phyloP scores from a whole-genome alignment of 2,329 filamentous ascomycete species.

The Nemania bipapillata region DNA sequence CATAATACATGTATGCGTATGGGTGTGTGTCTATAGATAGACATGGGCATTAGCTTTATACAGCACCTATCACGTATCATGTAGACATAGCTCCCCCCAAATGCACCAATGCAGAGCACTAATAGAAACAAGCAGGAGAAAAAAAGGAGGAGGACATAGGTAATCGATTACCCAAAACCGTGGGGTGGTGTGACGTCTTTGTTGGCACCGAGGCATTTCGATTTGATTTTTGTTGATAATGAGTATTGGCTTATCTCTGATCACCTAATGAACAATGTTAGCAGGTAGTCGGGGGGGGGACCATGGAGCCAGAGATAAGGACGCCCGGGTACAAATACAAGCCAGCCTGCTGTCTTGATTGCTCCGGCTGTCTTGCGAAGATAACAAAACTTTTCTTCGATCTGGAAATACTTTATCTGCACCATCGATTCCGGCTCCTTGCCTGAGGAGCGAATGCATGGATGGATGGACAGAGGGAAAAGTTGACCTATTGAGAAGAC shows the following conservation, averaged over 20 bases:
- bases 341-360: background rate
- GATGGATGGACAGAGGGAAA: background rate
- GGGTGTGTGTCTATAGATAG: background rate
- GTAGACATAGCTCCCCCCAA: background rate
- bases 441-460: background rate
- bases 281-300: constrained; percentile 20
- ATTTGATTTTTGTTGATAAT: constrained; percentile 46
- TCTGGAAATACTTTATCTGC: background rate
- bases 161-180: constrained; percentile 31
- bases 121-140: background rate
- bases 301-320: constrained; percentile 40
- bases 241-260: constrained; percentile 43
- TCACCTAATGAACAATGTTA: constrained; percentile 31
- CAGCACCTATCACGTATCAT: background rate
- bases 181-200: constrained; percentile 40
- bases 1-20: background rate
- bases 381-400: constrained; percentile 9
- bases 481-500: background rate
- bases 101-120: background rate
- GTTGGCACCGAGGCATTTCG: constrained; percentile 37
- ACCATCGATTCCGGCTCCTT: background rate
- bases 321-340: constrained; percentile 39
- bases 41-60: background rate
- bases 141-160: background rate
- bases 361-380: background rate